Percentiles rank a stretch among this genome's conserved stretches.
Conservation (phyloP, 164 flowering plant species). For the Macadamia integrifolia region DNA sequence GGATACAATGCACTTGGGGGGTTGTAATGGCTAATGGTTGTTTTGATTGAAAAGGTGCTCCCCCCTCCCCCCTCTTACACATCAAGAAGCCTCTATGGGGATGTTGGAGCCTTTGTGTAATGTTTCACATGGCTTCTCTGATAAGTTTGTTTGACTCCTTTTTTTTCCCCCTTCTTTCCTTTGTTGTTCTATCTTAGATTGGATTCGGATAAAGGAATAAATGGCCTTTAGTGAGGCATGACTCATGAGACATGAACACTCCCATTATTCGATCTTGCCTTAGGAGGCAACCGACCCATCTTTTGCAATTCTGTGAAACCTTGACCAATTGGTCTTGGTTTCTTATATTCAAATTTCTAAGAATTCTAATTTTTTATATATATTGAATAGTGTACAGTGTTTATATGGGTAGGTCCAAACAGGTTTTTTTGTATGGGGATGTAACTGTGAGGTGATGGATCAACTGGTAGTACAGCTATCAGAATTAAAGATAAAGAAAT, state of each 20-base stretch:
- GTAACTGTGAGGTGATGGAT: no score
- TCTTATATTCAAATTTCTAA: no score
- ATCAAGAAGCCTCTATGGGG: conserved; percentile 18
- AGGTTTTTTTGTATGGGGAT: no score
- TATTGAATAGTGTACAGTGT: no score
- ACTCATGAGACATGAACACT: conserved; percentile 33
- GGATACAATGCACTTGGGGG: conserved; percentile 24
- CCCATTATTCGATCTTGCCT: conserved; percentile 22
- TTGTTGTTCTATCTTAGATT: not conserved
- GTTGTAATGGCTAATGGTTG: not conserved
- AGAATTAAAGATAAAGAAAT: no score
- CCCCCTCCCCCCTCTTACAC: not conserved
- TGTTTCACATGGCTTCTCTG: conserved; percentile 28
- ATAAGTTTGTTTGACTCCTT: conserved; percentile 19
- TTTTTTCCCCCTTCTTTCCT: not conserved
- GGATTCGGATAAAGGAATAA: not conserved
- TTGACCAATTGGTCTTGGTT: no score
- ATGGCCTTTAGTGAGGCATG: conserved; percentile 27
- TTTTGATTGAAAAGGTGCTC: conserved; percentile 2
- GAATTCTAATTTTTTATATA: no score
- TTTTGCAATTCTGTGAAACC: no score
- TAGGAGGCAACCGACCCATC: not conserved
- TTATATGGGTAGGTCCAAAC: no score
- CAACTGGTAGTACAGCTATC: no score
- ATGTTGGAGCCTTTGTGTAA: conserved; percentile 35